Evolutionary conservation across 2,329 filamentous ascomycete genomes (phyloP), one percentile per base, ranked within the genome.

Genomic region (Colletotrichum sp.): DNA sequence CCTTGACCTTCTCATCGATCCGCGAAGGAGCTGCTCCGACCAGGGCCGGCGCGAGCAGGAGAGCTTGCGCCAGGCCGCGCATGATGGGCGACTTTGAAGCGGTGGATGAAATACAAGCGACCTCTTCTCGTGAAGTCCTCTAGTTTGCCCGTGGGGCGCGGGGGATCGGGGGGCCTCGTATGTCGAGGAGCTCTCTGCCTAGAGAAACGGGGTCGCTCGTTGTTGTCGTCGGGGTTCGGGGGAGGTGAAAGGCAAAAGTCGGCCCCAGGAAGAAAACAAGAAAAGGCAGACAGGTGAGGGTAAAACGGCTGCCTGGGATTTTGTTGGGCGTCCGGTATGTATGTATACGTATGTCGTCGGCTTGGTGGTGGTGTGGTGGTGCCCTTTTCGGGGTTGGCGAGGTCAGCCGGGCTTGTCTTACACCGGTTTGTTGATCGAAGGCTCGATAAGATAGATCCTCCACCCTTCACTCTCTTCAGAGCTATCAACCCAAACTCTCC

Each of bases 21-120:
- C 39, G 39, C 69, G 72, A 72, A 10, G 72, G 72, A 7, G 82
- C 80, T 71, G 81, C 81, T 59, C 79, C 79, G 36, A 80, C 82
- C 79, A 87, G 80, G 80, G 81, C 82, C 78, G 85, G 83, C 79
- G 81, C 83, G 80, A 83, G 74, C 67, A 86, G 77, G 78, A 86
- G 79, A 72, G 82, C 81, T 62, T 72, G 62, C 69, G 69, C 72
- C 62, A 75, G 69, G 69, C 62, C 72, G 30, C 72, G 72, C 72
- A 75, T 75, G 62, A 75, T 67, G 62, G 69, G 49, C 60, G 34
- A 44, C 62, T 67, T 60, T 68, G n/a, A 34, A 62, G 13, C 62
- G 13, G 44, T 9, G 44, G 30, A 8, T 49, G 26, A 44, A 32
- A 10, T 59, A 34, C 18, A 62, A 62, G 18, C 16, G 24, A 52